Conservation (phyloP, 1,139 yeast species). For the Yamadazyma diospyri region DNA sequence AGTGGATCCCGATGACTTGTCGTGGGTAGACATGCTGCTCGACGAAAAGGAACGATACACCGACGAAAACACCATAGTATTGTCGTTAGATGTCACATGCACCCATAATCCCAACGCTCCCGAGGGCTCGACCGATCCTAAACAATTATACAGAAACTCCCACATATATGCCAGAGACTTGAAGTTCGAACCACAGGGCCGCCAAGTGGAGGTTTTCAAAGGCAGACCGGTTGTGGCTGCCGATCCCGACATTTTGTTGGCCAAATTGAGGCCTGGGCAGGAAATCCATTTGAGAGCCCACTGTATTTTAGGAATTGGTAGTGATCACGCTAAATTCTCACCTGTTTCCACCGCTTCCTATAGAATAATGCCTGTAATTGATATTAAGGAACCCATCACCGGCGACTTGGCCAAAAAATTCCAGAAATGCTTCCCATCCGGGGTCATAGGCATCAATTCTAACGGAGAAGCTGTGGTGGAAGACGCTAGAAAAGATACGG, state of each 20-base stretch:
- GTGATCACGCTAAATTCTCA: constrained; percentile 95
- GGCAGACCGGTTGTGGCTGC: constrained; percentile 70
- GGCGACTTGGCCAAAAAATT: constrained; percentile 79
- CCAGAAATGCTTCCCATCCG: constrained; percentile 88
- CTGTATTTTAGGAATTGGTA: constrained; percentile 87
- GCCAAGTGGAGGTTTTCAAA: constrained; percentile 67
- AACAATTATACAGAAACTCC: constrained; percentile 75
- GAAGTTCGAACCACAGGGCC: constrained; percentile 88
- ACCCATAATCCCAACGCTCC: constrained; percentile 84
- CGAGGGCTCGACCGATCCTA: constrained; percentile 75
- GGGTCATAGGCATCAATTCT: constrained; percentile 76
- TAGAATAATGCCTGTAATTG: constrained; percentile 88
- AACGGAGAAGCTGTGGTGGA: constrained; percentile 74
- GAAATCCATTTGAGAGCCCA: constrained; percentile 88
- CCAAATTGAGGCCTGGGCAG: constrained; percentile 95
- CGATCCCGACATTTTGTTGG: constrained; percentile 84
- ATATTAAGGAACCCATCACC: constrained; percentile 66
- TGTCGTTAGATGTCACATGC: constrained; percentile 78
- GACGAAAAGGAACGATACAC: constrained; percentile 71
- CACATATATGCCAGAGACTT: constrained; percentile 86
- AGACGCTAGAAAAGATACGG: constrained; percentile 93
- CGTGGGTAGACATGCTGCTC: constrained; percentile 67
- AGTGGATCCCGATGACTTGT: constrained; percentile 83
- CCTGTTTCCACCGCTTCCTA: constrained; percentile 98
- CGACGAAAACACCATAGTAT: constrained; percentile 84